Base-by-base conservation (phyloP, 2,329 filamentous ascomycete species). In the Phaeosphaeria sp. region DNA sequence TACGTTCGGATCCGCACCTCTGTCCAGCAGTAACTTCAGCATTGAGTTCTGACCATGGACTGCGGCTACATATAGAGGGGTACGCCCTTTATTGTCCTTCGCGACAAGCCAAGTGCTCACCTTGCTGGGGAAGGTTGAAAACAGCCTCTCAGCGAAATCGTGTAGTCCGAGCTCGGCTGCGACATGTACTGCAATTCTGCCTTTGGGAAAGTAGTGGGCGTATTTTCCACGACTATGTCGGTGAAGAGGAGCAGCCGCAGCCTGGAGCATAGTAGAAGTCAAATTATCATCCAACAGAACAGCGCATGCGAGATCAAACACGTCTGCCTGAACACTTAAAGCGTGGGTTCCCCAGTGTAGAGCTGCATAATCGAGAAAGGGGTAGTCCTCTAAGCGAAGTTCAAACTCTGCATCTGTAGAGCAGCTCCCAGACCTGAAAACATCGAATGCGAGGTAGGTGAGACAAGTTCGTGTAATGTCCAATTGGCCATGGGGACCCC, bases 361-460 rank as follows among this genome's bases (percentile, higher is more conserved):
- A 25, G 66, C 67, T 17, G 72, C 64, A 56, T 77, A 77, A n/a
- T 61, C 55, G n/a, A 70, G 55, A 18, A 77, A 65, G 21, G 55
- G 44, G 46, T 67, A 53, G 23, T 60, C 5, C 15, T 51, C 11
- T 2, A 73, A 36, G 39, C 67, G 56, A 10, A 58, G 18, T 25
- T 62, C 41, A 36, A 69, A 68, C 3, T 60, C 62, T 15, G 52
- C 15, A 30, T 64, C 48, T 27, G 41, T 36, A 11, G 51, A 36
- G 25, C 69, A 71, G 33, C 23, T 50, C 6, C 59, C 56, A 10
- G 17, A 58, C 21, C 42, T 22, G 27, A 76, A 74, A 0, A 21
- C 22, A 18, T 66, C 54, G 47, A 75, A 72, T 4, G 63, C 65
- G 2, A 75, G 56, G 54, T 77, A 77, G 17, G 65, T 69, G 23